Conservation (phyloP, 352 stramenopile genomes). For the Globisporangium iwayamae region DNA sequence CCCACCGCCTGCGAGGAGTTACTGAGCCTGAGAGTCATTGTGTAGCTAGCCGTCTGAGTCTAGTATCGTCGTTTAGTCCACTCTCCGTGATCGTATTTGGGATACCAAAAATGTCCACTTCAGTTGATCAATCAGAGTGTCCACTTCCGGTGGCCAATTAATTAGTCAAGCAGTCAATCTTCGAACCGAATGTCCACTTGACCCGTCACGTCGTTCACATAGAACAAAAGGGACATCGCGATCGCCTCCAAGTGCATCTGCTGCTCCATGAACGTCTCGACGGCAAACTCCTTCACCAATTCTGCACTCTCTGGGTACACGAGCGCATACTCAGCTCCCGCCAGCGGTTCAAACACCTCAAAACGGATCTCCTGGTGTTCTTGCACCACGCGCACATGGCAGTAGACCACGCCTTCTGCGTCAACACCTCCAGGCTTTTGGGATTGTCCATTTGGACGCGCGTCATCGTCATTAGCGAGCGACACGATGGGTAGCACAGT, state of each 20-base stretch:
- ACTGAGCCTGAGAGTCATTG: background rate
- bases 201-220: conserved; percentile 20
- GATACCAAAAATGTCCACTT: background rate
- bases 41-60: background rate
- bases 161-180: conserved; percentile 16
- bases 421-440: background rate
- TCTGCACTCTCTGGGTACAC: conserved; percentile 49
- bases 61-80: background rate
- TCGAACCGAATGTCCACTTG: conserved; percentile 47
- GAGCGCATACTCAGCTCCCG: conserved; percentile 24
- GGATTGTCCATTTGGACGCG: conserved; percentile 6
- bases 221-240: conserved; percentile 45
- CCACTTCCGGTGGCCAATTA: conserved; percentile 14
- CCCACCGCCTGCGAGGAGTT: conserved; percentile 7
- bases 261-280: conserved; percentile 53
- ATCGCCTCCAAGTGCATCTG: conserved; percentile 62
- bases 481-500: conserved; percentile 34
- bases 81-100: background rate
- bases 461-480: conserved; percentile 22
- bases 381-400: conserved; percentile 32
- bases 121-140: background rate
- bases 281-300: conserved; percentile 47
- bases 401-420: conserved; percentile 28
- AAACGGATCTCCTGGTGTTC: conserved; percentile 26
- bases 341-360: conserved; percentile 34